These are phyloP conservation scores for Trichoderma polysporum DNA, from an alignment of 2,329 filamentous ascomycete species.

Conservation along the genomic window DNA sequence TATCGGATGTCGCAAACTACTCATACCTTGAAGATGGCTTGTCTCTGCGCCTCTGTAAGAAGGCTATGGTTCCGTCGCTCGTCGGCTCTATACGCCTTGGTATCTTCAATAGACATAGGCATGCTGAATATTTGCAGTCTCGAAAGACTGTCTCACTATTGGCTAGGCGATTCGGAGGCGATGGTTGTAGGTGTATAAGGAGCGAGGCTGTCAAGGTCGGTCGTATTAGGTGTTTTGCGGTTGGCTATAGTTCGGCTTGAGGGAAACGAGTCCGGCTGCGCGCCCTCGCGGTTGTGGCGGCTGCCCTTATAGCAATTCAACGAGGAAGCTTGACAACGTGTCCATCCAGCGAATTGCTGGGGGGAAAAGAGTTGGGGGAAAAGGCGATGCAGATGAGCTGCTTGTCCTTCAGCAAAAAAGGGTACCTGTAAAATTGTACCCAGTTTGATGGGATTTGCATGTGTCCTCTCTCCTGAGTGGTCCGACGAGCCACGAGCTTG, in stretches of 20 bases:
- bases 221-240: not conserved
- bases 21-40: conserved; percentile 39
- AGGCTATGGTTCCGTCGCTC: conserved; percentile 37
- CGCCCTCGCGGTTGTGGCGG: not conserved
- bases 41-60: conserved; percentile 38
- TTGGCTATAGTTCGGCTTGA: not conserved
- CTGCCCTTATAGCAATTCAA: not conserved
- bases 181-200: not conserved
- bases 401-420: not conserved
- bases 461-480: conserved; percentile 19
- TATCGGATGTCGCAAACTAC: not conserved
- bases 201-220: not conserved
- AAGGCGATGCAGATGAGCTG: conserved; percentile 19
- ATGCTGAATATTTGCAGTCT: conserved; percentile 34
- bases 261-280: conserved; percentile 1
- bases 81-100: conserved; percentile 42
- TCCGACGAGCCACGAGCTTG: not conserved
- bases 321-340: conserved; percentile 2
- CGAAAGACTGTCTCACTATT: conserved; percentile 29
- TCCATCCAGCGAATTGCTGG: conserved; percentile 17
- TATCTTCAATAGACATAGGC: conserved; percentile 39
- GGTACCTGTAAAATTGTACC: not conserved
- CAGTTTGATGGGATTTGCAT: conserved; percentile 6
- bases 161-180: not conserved
- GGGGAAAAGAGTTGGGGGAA: conserved; percentile 1